Conservation (phyloP, 2,329 filamentous ascomycete genomes). For the Teratosphaeriaceae sp. region DNA sequence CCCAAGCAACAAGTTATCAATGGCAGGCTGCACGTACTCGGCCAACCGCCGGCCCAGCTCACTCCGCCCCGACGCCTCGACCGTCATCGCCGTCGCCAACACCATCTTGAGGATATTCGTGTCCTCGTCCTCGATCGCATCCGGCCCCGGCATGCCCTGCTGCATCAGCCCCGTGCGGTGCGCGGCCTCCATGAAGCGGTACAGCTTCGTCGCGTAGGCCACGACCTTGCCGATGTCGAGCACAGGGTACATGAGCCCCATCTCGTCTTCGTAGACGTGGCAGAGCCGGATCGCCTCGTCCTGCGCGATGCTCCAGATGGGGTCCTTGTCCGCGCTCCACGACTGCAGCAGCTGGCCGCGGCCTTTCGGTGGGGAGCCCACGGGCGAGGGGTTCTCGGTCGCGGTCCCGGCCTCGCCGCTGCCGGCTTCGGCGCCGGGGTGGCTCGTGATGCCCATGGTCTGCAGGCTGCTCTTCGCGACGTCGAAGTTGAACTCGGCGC, state of each 20-base stretch:
- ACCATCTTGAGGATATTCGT: slow-evolving; percentile 75
- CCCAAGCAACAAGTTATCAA: slow-evolving; percentile 58
- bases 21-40: slow-evolving; percentile 63
- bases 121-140: slow-evolving; percentile 55
- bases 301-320: slow-evolving; percentile 69
- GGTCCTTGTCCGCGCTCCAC: slow-evolving; percentile 56
- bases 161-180: slow-evolving; percentile 53
- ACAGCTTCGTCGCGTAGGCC: slow-evolving; percentile 61
- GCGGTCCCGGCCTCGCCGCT: slow-evolving; percentile 15
- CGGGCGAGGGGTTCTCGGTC: slow-evolving; percentile 10
- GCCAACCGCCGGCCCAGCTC: slow-evolving; percentile 66
- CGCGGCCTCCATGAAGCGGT: slow-evolving; percentile 65
- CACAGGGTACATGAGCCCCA: slow-evolving; percentile 88
- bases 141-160: slow-evolving; percentile 46
- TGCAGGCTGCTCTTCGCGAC: slow-evolving; percentile 81
- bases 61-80: slow-evolving; percentile 75
- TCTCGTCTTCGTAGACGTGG: slow-evolving; percentile 78
- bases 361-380: slow-evolving; percentile 8
- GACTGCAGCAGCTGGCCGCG: slow-evolving; percentile 19
- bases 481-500: slow-evolving; percentile 75
- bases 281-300: slow-evolving; percentile 76
- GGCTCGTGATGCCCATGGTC: slow-evolving; percentile 75
- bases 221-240: slow-evolving; percentile 67
- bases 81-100: slow-evolving; percentile 67
- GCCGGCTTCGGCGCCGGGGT: slow-evolving; percentile 54